Evolutionary conservation across 75 land plant genomes (phyloP), one percentile per base, ranked within the genome.

Genomic region (Pinus tabuliformis): DNA sequence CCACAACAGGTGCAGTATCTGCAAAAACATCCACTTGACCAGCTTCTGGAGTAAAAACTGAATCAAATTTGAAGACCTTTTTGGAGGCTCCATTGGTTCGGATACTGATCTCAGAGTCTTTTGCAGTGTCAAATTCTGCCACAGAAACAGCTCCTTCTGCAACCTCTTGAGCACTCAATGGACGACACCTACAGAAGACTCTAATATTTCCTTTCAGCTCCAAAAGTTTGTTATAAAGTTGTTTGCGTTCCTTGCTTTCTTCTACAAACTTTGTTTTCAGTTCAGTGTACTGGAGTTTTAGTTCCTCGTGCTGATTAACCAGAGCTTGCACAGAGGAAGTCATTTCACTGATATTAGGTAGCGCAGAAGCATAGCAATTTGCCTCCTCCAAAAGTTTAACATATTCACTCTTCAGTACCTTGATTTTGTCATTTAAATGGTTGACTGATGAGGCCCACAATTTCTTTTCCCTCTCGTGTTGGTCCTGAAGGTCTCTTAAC

Each of bases 201-300:
- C 99, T 83, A 59, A 95, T 94, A 68, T 97, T 97, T 60, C 98
- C 97, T 94, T 89, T 91, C 76, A 94, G 56, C 75, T 94, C 97
- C 39, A 94, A 57, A 54, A 94, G 66, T 70, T 94, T 88, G 74
- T 94, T 94, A 74, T 94, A 91, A 1, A 90, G 81, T 26, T 82
- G 85, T 79, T 90, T 92, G 68, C 87, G 33, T 76, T 88, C 92
- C 79, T 85, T 91, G 20, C 86, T 81, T 52, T 87, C 96, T 76
- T 91, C 85, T 9, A 84, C 58, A 62, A 83, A 92, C 72, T 84
- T 87, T 39, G 59, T 63, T 66, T 95, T 91, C 5, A 96, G 82
- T 5, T 90, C 86, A 59, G 78, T 66, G 52, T 74, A 39, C 58
- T 83, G 75, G 26, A 71, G 81, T 52, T 84, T 78, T 20, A 90